A percentile compares a stretch with the other conserved stretches of the same genome.
These are phyloP conservation scores for Paraphoma sp. DNA, from an alignment of 2,329 filamentous ascomycete genomes.

Conservation along the genomic window DNA sequence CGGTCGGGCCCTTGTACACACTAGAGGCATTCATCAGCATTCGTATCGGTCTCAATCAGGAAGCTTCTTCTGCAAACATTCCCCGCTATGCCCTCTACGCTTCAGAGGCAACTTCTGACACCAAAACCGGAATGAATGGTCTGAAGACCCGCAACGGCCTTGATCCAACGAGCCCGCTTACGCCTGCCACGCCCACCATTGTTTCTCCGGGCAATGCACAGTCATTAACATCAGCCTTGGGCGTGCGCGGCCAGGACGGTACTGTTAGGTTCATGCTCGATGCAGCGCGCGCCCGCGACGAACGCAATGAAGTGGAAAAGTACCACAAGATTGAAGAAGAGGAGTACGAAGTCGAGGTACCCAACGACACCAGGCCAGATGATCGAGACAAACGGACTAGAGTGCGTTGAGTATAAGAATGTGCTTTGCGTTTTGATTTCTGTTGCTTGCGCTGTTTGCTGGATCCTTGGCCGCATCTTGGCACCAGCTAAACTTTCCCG, in stretches of 20 bases:
- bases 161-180: conserved; percentile 41
- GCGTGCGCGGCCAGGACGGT: conserved; percentile 63
- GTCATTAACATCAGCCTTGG: conserved; percentile 45
- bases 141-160: conserved; percentile 43
- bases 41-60: conserved; percentile 85
- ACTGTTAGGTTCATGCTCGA: conserved; percentile 92
- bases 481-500: neutral
- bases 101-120: conserved; percentile 30
- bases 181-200: conserved; percentile 54
- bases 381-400: conserved; percentile 30
- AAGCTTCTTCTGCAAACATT: conserved; percentile 69
- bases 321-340: conserved; percentile 79
- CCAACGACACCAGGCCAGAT: conserved; percentile 27
- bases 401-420: conserved; percentile 37
- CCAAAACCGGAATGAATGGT: conserved; percentile 27
- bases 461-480: neutral
- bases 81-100: conserved; percentile 65
- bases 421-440: conserved; percentile 17
- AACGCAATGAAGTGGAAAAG: conserved; percentile 70
- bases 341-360: conserved; percentile 76
- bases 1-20: conserved; percentile 74
- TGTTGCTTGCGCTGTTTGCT: neutral
- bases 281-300: conserved; percentile 73
- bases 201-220: conserved; percentile 46
- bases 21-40: conserved; percentile 83